A percentile compares a stretch with the other conserved stretches of the same genome.
These are phyloP conservation scores for Coprinopsis strossmayeri DNA, from an alignment of 768 basidiomycete species.

Conservation along the genomic window DNA sequence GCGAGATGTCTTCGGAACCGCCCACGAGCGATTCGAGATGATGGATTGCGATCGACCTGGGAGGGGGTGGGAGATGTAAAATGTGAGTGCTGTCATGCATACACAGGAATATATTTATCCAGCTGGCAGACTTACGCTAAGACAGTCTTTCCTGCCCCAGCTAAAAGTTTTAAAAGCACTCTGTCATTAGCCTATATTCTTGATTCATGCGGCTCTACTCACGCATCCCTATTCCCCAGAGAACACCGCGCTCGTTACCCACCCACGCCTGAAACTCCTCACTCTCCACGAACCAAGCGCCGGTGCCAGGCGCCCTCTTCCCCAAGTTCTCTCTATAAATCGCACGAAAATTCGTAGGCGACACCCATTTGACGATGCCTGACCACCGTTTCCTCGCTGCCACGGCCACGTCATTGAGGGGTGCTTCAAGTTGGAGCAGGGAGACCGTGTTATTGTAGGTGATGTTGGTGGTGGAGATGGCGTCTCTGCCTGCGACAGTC, in stretches of 20 bases:
- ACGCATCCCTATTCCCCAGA: conserved; percentile 1
- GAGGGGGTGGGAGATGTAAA: no score
- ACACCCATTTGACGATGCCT: no score
- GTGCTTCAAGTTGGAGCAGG: no score
- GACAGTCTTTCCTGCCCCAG: neutral
- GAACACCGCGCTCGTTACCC: neutral
- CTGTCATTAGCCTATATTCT: neutral
- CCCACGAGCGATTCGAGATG: neutral
- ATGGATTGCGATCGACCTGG: neutral
- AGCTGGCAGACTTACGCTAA: no score
- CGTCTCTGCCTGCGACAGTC: no score
- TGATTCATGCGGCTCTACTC: neutral
- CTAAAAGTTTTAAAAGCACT: neutral
- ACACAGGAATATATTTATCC: no score
- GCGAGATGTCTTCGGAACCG: neutral
- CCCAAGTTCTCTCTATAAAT: neutral
- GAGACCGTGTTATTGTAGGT: no score
- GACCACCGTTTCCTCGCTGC: no score
- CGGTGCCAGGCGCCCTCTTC: neutral
- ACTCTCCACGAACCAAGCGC: neutral
- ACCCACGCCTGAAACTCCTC: neutral
- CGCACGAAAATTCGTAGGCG: neutral
- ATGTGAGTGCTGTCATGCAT: no score
- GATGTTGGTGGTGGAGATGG: no score
- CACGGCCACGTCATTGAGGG: no score